Evolutionary conservation across 1,284 basidiomycete genomes (phyloP), one percentile per base, ranked within the genome.

Genomic region (Rhodofomes roseus): DNA sequence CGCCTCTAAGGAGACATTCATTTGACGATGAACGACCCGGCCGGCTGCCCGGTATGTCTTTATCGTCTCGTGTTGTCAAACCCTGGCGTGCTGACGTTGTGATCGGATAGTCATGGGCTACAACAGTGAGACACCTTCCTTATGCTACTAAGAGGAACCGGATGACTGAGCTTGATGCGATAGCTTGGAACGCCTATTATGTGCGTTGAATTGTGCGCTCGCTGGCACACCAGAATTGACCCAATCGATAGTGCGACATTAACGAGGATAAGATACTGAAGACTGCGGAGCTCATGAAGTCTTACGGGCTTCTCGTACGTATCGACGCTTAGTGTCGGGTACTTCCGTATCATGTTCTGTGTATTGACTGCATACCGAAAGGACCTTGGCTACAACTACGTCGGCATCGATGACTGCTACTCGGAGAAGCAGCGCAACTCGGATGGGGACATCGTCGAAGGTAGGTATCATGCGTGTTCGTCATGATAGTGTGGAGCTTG

Each of bases 401-500:
- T 77, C 54, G 77, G 77, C 61, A 60, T 77, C 43, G 77, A 78
- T 62, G 77, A 77, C 60, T 78, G 77, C 62, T 78, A 73, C 62
- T 63, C 75, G 2, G 69, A 76, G 69, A 75, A 68, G 70, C 75
- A 71, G 60, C 63, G 70, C 12, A 73, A 65, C 25, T 54, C 70
- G 0, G 58, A 68, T 5, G 76, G 76, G 0, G 61, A 66, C 52
- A 67, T 77, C 25, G 67, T 72, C 16, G 68, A 72, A n/a, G 70
- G 75, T 76, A 53, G 18, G 65, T 25, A 31, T 8, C n/a, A 6
- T n/a, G 16, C 16, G 20, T 5, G 16, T 25, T 29, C 8, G 48
- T 16, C 25, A 18, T 62, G n/a, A 31, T 16, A 44, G n/a, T n/a
- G n/a, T n/a, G n/a, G n/a, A n/a, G 50, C n/a, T 12, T 25, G 22